Evolutionary conservation across 768 basidiomycete species (phyloP).

Genomic region (Thelephora ganbajun): DNA sequence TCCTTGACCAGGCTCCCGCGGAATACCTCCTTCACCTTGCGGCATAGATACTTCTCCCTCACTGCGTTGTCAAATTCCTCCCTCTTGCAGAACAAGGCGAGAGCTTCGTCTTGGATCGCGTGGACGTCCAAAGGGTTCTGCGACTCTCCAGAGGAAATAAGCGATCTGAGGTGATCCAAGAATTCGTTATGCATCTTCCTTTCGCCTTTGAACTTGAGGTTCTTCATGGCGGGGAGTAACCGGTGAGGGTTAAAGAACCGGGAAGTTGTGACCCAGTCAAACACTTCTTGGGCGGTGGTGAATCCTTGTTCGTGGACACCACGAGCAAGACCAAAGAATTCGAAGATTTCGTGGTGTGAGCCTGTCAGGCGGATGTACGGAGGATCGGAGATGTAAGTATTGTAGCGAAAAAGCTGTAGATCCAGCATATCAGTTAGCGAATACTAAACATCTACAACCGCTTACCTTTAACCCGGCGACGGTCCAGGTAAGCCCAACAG

Average conservation of each 20-base stretch:
- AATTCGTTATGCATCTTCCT: slow-evolving; percentile 13
- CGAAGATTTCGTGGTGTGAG: slow-evolving; percentile 33
- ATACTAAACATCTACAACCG: slow-evolving; percentile 21
- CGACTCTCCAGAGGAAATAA: neutral
- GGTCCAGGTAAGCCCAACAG: slow-evolving; percentile 35
- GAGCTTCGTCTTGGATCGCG: slow-evolving; percentile 26
- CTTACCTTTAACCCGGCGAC: slow-evolving; percentile 45
- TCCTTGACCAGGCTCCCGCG: slow-evolving; percentile 11
- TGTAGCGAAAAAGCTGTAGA: slow-evolving; percentile 22
- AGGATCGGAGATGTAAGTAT: slow-evolving; percentile 16
- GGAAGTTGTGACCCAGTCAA: slow-evolving; percentile 42
- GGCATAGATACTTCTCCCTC: slow-evolving; percentile 10
- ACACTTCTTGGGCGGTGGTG: slow-evolving; percentile 33
- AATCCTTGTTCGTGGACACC: slow-evolving; percentile 41
- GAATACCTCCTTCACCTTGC: slow-evolving; percentile 9
- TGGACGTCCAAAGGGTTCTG: neutral
- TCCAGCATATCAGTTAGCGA: neutral
- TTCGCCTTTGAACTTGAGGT: slow-evolving; percentile 3
- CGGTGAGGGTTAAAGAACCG: slow-evolving; percentile 34
- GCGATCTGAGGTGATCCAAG: neutral
- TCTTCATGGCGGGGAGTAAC: slow-evolving; percentile 14
- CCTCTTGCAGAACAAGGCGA: slow-evolving; percentile 37
- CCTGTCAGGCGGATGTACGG: slow-evolving; percentile 33
- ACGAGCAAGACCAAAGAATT: slow-evolving; percentile 45
- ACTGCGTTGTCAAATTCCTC: slow-evolving; percentile 28